Evolutionary conservation across 2,329 filamentous ascomycete genomes (phyloP).

Genomic region (Paecilomyces niveus): DNA sequence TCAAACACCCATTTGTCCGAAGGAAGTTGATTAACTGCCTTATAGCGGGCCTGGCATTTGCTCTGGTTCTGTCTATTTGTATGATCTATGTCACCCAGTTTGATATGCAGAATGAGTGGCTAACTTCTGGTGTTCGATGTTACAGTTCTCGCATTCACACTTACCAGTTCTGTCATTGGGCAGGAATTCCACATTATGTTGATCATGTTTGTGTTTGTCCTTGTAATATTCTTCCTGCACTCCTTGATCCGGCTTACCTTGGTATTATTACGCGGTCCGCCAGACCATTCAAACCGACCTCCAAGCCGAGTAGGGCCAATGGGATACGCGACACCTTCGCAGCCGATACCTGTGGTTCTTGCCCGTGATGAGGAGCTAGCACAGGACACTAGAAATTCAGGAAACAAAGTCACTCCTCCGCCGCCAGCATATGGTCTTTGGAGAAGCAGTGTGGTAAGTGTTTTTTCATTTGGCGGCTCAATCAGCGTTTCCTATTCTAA

Average conservation of each 20-base stretch:
- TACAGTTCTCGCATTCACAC: constrained; percentile 64
- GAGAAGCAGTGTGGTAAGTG: constrained; percentile 71
- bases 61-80: constrained; percentile 46
- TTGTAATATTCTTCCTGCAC: constrained; percentile 75
- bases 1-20: constrained; percentile 40
- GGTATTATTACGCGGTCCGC: constrained; percentile 45
- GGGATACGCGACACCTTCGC: constrained; percentile 62
- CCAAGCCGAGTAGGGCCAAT: constrained; percentile 49
- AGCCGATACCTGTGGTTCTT: constrained; percentile 70
- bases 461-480: background rate
- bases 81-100: constrained; percentile 30
- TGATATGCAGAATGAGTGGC: background rate
- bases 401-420: constrained; percentile 48
- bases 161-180: constrained; percentile 56
- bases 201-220: constrained; percentile 66
- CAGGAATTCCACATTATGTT: constrained; percentile 74
- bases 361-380: constrained; percentile 66
- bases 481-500: background rate
- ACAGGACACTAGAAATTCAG: constrained; percentile 33
- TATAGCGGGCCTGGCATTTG: constrained; percentile 26
- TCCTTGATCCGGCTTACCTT: constrained; percentile 67
- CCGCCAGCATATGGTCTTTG: constrained; percentile 83
- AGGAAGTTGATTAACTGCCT: constrained; percentile 54
- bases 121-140: constrained; percentile 1
- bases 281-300: constrained; percentile 27